A percentile compares a stretch with the other conserved stretches of the same genome.
Evolutionary conservation across 1,139 yeast species (phyloP).

Genomic region (Protomyces pachydermus): DNA sequence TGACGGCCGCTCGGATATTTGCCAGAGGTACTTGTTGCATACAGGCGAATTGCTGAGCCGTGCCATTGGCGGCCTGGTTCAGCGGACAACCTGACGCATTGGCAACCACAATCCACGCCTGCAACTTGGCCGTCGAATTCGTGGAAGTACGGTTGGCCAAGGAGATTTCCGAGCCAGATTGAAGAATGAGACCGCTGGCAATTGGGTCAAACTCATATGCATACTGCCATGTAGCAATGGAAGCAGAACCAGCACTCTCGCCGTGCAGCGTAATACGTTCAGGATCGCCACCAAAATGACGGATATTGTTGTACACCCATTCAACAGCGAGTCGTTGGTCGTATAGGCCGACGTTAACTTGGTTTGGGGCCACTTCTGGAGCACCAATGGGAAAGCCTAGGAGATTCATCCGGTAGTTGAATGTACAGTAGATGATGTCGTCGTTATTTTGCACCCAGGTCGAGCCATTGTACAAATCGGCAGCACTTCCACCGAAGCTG

Average conservation of each 20-base stretch:
- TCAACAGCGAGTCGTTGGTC: constrained; percentile 40
- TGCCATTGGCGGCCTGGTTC: not conserved
- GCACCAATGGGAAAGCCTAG: constrained; percentile 37
- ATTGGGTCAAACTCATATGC: constrained; percentile 18
- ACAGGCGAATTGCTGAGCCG: constrained; percentile 4
- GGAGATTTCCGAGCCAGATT: constrained; percentile 22
- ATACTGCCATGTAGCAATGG: constrained; percentile 15
- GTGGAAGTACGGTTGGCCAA: constrained; percentile 11
- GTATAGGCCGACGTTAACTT: constrained; percentile 39
- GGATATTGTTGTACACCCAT: constrained; percentile 41
- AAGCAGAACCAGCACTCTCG: constrained; percentile 42
- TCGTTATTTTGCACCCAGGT: constrained; percentile 6
- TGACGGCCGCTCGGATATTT: constrained; percentile 8
- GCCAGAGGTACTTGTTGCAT: constrained; percentile 7
- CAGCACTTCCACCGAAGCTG: constrained; percentile 9
- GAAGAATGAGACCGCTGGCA: constrained; percentile 13
- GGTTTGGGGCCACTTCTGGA: constrained; percentile 23
- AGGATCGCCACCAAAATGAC: constrained; percentile 41
- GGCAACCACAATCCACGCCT: constrained; percentile 19
- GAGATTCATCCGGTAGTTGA: constrained; percentile 41
- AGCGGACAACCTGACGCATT: constrained; percentile 12
- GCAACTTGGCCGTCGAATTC: constrained; percentile 3
- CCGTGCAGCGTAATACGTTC: constrained; percentile 40
- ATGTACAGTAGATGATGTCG: constrained; percentile 40
- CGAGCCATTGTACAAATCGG: constrained; percentile 3